Evolutionary conservation across 306 rosid genomes (phyloP).

Genomic region (Arachis stenosperma): DNA sequence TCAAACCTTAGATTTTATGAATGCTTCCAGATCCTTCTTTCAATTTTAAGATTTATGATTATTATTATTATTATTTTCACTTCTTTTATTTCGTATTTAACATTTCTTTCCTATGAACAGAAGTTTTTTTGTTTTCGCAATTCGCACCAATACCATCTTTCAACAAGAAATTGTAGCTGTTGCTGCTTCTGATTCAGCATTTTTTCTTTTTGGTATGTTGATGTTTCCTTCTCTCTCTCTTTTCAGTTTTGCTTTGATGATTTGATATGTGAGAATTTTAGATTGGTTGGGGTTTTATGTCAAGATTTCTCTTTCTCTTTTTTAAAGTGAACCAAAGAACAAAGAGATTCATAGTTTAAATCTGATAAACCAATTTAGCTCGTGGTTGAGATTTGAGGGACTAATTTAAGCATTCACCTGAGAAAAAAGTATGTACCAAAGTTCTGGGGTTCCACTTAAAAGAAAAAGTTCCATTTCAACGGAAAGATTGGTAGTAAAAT

Average conservation of each 20-base stretch:
- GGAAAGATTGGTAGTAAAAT: not conserved
- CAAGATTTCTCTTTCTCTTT: not conserved
- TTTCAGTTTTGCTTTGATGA: not conserved
- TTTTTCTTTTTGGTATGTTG: not conserved
- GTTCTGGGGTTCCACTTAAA: not conserved
- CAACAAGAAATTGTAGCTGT: not conserved
- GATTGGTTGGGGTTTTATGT: not conserved
- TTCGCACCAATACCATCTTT: not conserved
- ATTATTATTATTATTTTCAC: not conserved
- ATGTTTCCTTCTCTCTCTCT: conserved; percentile 8
- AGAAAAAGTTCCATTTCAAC: too few relatives aligned
- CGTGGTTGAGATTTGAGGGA: too few relatives aligned
- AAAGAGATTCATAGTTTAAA: too few relatives aligned
- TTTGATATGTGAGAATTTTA: conserved; percentile 19
- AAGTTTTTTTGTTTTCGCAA: not conserved
- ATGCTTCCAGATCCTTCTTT: conserved; percentile 44
- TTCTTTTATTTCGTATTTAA: not conserved
- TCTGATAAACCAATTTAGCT: too few relatives aligned
- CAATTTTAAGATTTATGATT: not conserved
- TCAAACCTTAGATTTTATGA: not conserved
- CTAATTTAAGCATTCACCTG: not conserved
- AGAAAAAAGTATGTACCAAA: not conserved
- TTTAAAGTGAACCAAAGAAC: too few relatives aligned
- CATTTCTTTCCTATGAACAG: conserved; percentile 13
- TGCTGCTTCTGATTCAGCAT: not conserved